Conservation (phyloP, 1,284 basidiomycete genomes). For the Leccinum fuscescens region DNA sequence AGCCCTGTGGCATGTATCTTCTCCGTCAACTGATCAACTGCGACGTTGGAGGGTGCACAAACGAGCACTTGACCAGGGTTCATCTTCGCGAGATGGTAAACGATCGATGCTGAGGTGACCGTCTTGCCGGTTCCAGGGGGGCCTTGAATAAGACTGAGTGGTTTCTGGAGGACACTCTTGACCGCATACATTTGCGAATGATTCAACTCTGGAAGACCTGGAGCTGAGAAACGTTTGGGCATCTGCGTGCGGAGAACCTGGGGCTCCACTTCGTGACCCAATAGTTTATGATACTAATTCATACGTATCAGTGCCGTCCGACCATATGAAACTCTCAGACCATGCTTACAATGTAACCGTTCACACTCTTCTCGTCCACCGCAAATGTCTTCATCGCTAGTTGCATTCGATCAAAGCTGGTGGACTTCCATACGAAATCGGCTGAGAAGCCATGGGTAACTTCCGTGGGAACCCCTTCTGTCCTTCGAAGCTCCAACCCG, state of each 20-base stretch:
- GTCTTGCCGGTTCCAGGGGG: slow-evolving; percentile 99
- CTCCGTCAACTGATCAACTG: slow-evolving; percentile 98
- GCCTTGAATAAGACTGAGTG: slow-evolving; percentile 96
- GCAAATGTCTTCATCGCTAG: slow-evolving; percentile 99
- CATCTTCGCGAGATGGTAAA: slow-evolving; percentile 99
- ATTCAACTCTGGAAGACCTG: slow-evolving; percentile 96
- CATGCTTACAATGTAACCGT: slow-evolving; percentile 83
- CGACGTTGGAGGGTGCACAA: slow-evolving; percentile 98
- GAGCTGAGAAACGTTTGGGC: slow-evolving; percentile 96
- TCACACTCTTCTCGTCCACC: slow-evolving; percentile 98
- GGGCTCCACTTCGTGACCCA: slow-evolving; percentile 94
- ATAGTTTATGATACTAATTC: slow-evolving; percentile 90
- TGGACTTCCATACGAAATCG: slow-evolving; percentile 99
- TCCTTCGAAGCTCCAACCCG: slow-evolving; percentile 86
- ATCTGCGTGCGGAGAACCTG: slow-evolving; percentile 89
- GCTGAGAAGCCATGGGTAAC: slow-evolving; percentile 94
- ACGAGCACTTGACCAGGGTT: slow-evolving; percentile 99
- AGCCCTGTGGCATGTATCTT: slow-evolving; percentile 97
- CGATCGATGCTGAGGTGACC: slow-evolving; percentile 98
- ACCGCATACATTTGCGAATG: slow-evolving; percentile 99
- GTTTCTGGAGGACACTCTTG: slow-evolving; percentile 97
- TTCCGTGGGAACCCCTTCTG: slow-evolving; percentile 93
- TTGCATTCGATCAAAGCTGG: slow-evolving; percentile 99
- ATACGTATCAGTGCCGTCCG: slow-evolving; percentile 10
- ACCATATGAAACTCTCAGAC: slow-evolving; percentile 1